Percentiles rank a stretch among this genome's conserved stretches.
Evolutionary conservation across 345 rosid species (phyloP).

Genomic region (Eucalyptus caleyi): DNA sequence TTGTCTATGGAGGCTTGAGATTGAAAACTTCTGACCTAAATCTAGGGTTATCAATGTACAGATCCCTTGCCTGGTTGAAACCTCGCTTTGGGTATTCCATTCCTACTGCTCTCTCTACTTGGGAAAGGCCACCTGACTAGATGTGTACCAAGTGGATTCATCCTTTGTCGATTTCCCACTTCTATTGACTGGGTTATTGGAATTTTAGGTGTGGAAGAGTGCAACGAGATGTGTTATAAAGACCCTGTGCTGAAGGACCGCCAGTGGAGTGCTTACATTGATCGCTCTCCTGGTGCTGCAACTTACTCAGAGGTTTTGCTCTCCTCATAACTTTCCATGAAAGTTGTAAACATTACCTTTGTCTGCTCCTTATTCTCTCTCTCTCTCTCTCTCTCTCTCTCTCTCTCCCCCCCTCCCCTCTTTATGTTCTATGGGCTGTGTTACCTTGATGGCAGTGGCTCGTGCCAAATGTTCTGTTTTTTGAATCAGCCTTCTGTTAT

Average conservation of each 20-base stretch:
- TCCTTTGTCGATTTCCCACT: background rate
- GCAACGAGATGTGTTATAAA: slow-evolving; percentile 87
- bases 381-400: background rate
- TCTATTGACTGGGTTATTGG: background rate
- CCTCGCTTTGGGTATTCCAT: background rate
- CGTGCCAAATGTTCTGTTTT: background rate
- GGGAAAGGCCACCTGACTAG: background rate
- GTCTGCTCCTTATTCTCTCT: background rate
- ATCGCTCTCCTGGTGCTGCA: slow-evolving; percentile 87
- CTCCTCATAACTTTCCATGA: background rate
- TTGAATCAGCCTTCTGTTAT: background rate
- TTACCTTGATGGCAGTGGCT: background rate
- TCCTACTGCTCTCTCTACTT: background rate
- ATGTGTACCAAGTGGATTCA: background rate
- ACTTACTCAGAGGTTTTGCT: slow-evolving; percentile 56
- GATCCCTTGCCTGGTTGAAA: background rate
- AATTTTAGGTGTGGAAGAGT: slow-evolving; percentile 57
- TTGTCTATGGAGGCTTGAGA: background rate
- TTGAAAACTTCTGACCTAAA: background rate
- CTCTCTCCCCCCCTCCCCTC: background rate
- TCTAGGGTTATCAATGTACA: background rate
- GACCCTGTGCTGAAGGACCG: slow-evolving; percentile 91
- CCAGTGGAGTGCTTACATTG: slow-evolving; percentile 89
- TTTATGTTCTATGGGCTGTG: background rate
- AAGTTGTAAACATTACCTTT: background rate